These are phyloP conservation scores for Paramarasmius palmivorus DNA, from an alignment of 1,284 basidiomycete genomes.

Conservation along the genomic window DNA sequence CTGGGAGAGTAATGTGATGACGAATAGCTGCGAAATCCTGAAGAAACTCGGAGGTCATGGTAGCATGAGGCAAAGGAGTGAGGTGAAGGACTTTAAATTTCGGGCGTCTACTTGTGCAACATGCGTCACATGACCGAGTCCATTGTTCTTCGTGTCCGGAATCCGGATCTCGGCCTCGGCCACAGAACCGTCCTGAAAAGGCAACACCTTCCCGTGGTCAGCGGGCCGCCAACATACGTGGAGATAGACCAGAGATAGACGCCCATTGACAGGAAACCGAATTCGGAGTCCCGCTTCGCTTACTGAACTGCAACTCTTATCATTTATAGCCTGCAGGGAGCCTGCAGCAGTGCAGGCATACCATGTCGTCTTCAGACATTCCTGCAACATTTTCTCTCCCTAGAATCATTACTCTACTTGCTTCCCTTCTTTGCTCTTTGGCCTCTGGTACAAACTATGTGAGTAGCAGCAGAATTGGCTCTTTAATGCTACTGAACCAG, in stretches of 20 bases:
- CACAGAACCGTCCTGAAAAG: too few species aligned
- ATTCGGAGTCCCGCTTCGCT: too few species aligned
- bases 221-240: too few species aligned
- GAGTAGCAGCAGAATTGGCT: slow-evolving; percentile 19
- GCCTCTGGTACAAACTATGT: slow-evolving; percentile 69
- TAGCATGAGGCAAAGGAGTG: neutral
- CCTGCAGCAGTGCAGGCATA: neutral
- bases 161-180: too few species aligned
- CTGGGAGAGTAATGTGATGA: slow-evolving; percentile 50
- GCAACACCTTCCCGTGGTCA: too few species aligned
- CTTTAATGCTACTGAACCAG: slow-evolving; percentile 7
- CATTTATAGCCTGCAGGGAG: neutral
- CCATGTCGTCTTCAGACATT: slow-evolving; percentile 2
- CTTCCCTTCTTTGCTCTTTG: slow-evolving; percentile 49
- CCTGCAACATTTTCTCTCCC: slow-evolving; percentile 15
- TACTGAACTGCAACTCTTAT: too few species aligned
- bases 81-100: too few species aligned
- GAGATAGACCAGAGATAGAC: too few species aligned
- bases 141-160: too few species aligned
- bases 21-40: slow-evolving; percentile 28
- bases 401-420: slow-evolving; percentile 40
- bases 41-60: neutral
- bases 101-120: too few species aligned
- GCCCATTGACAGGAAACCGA: too few species aligned
- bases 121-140: too few species aligned